Evolutionary conservation across 768 basidiomycete genomes (phyloP).

Genomic region (Psilocybe sp.): DNA sequence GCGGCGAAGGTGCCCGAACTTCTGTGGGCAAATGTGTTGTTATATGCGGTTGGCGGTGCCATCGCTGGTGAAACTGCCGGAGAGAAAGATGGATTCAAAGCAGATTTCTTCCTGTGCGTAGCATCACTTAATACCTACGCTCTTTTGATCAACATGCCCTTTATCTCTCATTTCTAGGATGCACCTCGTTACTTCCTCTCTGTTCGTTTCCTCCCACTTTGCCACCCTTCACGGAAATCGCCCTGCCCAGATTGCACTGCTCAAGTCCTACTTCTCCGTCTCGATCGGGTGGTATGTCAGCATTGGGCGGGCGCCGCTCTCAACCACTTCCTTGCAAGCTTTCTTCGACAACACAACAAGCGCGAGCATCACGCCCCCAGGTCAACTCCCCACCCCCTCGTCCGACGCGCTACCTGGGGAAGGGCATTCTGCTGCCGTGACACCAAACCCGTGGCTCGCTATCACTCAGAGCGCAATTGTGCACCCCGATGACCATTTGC

Average conservation of each 20-base stretch:
- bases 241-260: conserved; percentile 38
- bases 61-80: conserved; percentile 2
- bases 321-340: conserved; percentile 29
- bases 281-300: conserved; percentile 49
- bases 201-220: conserved; percentile 48
- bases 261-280: conserved; percentile 49
- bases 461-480: conserved; percentile 49
- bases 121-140: neutral
- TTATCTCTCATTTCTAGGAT: conserved; percentile 30
- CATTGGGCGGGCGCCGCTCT: conserved; percentile 47
- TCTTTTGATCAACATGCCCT: conserved; percentile 3
- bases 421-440: conserved; percentile 28
- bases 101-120: conserved; percentile 50
- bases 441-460: conserved; percentile 56
- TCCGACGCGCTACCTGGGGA: conserved; percentile 18
- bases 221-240: conserved; percentile 23
- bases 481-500: conserved; percentile 53
- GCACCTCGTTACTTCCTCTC: conserved; percentile 55
- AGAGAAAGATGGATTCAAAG: conserved; percentile 28
- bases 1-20: conserved; percentile 51
- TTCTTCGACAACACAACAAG: conserved; percentile 39
- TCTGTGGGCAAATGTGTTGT: conserved; percentile 40
- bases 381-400: conserved; percentile 20
- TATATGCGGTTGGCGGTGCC: conserved; percentile 39
- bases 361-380: conserved; percentile 12